Conservation (phyloP, 2,329 filamentous ascomycete species). For the Hypoxylon sp. region DNA sequence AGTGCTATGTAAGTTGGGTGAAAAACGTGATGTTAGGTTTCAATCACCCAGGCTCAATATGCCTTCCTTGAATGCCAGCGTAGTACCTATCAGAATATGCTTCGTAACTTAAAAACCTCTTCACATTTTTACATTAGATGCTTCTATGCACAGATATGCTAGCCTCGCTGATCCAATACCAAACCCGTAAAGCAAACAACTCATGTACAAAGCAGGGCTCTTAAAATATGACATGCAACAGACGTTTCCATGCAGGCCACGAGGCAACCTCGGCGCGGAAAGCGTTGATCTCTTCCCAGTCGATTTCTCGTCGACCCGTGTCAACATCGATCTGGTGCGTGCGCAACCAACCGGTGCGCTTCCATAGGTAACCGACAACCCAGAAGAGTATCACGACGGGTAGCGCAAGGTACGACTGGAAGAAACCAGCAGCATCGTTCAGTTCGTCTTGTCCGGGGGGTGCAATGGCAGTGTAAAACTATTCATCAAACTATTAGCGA, state of each 20-base stretch:
- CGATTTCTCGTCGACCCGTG: slow-evolving; percentile 69
- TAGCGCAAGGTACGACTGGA: slow-evolving; percentile 65
- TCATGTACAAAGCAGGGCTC: background rate
- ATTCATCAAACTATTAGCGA: slow-evolving; percentile 21
- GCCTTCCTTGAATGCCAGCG: no score
- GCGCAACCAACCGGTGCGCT: slow-evolving; percentile 68
- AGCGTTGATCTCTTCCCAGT: slow-evolving; percentile 69
- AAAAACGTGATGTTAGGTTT: no score
- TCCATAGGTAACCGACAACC: slow-evolving; percentile 70
- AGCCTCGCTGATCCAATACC: background rate
- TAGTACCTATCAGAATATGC: background rate
- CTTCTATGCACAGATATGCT: slow-evolving; percentile 18
- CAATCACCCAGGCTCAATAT: no score
- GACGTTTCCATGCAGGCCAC: slow-evolving; percentile 60
- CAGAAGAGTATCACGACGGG: slow-evolving; percentile 68
- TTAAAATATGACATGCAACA: slow-evolving; percentile 51
- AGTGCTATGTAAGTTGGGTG: no score
- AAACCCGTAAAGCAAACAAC: background rate
- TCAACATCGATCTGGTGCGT: slow-evolving; percentile 74
- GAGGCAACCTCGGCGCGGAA: slow-evolving; percentile 58
- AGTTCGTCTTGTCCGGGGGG: slow-evolving; percentile 44
- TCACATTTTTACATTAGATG: slow-evolving; percentile 20
- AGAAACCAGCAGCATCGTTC: slow-evolving; percentile 60
- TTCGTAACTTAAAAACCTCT: background rate
- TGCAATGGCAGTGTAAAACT: slow-evolving; percentile 61